Evolutionary conservation across 495 filamentous ascomycete genomes (phyloP).

Genomic region (Xylaria longipes): DNA sequence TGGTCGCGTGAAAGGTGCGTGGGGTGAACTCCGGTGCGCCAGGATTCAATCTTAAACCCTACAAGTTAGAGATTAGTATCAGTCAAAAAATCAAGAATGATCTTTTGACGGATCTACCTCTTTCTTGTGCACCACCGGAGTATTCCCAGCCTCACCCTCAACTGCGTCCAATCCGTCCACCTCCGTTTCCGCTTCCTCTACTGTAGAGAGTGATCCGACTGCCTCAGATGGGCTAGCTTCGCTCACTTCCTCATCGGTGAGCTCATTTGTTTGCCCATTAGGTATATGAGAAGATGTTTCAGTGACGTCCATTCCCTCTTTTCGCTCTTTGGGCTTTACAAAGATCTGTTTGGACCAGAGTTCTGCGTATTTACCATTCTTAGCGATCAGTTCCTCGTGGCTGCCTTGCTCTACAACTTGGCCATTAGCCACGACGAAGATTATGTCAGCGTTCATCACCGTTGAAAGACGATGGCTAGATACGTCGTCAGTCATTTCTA

Average conservation of each 20-base stretch:
- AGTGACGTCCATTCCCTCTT: constrained; percentile 35
- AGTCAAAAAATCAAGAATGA: constrained; percentile 51
- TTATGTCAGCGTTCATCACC: constrained; percentile 71
- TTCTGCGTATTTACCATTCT: constrained; percentile 65
- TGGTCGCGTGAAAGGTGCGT: constrained; percentile 37
- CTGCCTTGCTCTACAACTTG: constrained; percentile 68
- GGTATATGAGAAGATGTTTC: constrained; percentile 8
- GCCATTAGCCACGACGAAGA: constrained; percentile 70
- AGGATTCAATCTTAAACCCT: constrained; percentile 61
- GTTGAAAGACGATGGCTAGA: constrained; percentile 69
- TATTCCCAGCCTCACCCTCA: constrained; percentile 35
- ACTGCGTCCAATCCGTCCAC: background rate
- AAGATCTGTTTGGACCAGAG: constrained; percentile 68
- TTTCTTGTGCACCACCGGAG: constrained; percentile 47
- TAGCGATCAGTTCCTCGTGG: constrained; percentile 64
- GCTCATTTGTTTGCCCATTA: constrained; percentile 35
- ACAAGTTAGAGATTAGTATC: constrained; percentile 48
- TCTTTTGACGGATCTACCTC: constrained; percentile 56
- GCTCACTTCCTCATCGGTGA: constrained; percentile 37
- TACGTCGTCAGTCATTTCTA: constrained; percentile 24
- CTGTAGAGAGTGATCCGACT: constrained; percentile 9
- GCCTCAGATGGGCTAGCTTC: constrained; percentile 39
- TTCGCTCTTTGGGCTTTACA: constrained; percentile 53
- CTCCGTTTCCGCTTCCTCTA: constrained; percentile 13
- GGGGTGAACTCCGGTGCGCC: constrained; percentile 63